A percentile compares a stretch with the other conserved stretches of the same genome.
Evolutionary conservation across 495 filamentous ascomycete genomes (phyloP).

Genomic region (Penicillium psychrofluorescens): DNA sequence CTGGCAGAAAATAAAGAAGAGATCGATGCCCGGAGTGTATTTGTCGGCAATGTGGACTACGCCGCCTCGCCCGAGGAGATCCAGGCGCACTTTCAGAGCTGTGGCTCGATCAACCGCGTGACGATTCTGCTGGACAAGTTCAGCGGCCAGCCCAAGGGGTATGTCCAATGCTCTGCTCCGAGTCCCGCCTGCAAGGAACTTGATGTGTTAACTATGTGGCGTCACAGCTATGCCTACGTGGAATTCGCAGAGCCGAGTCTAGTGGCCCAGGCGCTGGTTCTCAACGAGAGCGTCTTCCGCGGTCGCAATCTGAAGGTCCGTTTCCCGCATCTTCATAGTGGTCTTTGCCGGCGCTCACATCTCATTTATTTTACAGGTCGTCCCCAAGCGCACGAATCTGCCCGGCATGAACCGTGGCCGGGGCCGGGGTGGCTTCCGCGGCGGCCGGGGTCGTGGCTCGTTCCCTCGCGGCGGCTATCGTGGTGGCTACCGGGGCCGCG

Average conservation of each 20-base stretch:
- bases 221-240: conserved; percentile 89
- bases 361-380: conserved; percentile 50
- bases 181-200: conserved; percentile 7
- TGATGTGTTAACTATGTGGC: conserved; percentile 40
- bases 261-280: conserved; percentile 84
- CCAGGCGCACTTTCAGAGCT: conserved; percentile 97
- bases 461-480: conserved; percentile 69
- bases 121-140: conserved; percentile 98
- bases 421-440: conserved; percentile 60
- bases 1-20: conserved; percentile 92
- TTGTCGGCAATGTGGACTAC: conserved; percentile 99
- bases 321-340: not conserved
- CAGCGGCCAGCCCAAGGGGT: conserved; percentile 98
- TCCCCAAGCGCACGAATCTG: conserved; percentile 94
- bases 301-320: conserved; percentile 88
- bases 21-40: conserved; percentile 90
- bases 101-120: conserved; percentile 94
- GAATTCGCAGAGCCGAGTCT: conserved; percentile 95
- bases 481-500: conserved; percentile 69
- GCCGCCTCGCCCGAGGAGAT: conserved; percentile 97
- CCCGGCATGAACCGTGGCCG: conserved; percentile 86
- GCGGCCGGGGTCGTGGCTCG: conserved; percentile 57
- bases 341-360: not conserved
- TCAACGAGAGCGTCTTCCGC: conserved; percentile 96
- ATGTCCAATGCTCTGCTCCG: conserved; percentile 20